A percentile compares a stretch with the other conserved stretches of the same genome.
Conservation (phyloP, 352 stramenopile genomes). For the Phytophthora crassamura region DNA sequence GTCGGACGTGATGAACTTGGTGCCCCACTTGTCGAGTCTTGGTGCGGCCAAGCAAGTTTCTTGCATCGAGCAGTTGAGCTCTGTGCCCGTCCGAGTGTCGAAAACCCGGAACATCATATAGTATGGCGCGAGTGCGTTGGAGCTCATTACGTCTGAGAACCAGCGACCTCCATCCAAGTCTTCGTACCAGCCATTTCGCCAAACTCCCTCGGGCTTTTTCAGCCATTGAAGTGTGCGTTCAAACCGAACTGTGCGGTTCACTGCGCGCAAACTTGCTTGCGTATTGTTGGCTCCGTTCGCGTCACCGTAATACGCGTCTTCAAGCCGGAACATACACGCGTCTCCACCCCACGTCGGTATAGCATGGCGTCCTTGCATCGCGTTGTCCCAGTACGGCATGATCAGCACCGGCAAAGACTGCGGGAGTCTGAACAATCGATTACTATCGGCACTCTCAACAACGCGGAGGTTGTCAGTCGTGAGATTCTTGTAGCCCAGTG, state of each 20-base stretch:
- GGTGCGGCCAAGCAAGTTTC: constrained; percentile 13
- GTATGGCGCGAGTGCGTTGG: constrained; percentile 10
- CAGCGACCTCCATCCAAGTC: constrained; percentile 26
- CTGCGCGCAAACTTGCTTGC: constrained; percentile 10
- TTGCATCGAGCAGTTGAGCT: constrained; percentile 25
- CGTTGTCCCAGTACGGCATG: constrained; percentile 23
- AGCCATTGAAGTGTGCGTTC: constrained; percentile 26
- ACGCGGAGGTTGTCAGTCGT: constrained; percentile 28
- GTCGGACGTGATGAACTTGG: constrained; percentile 15
- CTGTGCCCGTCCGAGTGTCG: constrained; percentile 20
- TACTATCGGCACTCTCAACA: constrained; percentile 19
- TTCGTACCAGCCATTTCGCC: constrained; percentile 40
- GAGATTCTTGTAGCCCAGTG: constrained; percentile 28
- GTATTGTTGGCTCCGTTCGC: neutral
- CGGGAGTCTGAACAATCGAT: constrained; percentile 8
- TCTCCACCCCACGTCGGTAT: constrained; percentile 35
- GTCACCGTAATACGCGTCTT: constrained; percentile 11
- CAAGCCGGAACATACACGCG: constrained; percentile 27
- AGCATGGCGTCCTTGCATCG: constrained; percentile 3
- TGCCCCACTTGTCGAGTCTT: constrained; percentile 12
- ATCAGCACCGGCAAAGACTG: constrained; percentile 25
- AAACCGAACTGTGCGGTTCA: constrained; percentile 25
- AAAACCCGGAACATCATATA: constrained; percentile 29
- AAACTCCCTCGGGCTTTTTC: constrained; percentile 10
- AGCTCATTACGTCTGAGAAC: constrained; percentile 39